Percentiles rank a stretch among this genome's conserved stretches.
Evolutionary conservation across 441 rosid genomes (phyloP).

Genomic region (Codiaeum variegatum): DNA sequence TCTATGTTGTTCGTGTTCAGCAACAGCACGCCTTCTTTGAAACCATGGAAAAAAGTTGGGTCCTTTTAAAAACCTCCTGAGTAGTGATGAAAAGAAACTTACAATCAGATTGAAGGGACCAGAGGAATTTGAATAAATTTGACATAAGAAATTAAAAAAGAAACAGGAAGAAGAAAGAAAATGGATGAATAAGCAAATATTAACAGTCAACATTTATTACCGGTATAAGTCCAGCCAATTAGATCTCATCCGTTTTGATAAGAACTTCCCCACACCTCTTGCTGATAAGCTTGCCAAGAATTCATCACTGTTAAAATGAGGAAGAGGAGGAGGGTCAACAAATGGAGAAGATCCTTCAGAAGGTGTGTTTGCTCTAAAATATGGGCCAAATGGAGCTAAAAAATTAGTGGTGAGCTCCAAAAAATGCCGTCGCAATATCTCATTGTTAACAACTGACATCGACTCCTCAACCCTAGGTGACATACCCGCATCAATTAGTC

Average conservation of each 20-base stretch:
- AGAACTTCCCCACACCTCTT: slow-evolving; percentile 91
- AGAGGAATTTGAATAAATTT: slow-evolving; percentile 12
- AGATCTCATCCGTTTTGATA: slow-evolving; percentile 89
- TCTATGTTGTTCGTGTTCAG: slow-evolving; percentile 82
- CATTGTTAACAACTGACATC: slow-evolving; percentile 97
- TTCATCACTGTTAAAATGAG: slow-evolving; percentile 56
- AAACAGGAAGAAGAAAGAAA: neutral
- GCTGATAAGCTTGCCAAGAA: slow-evolving; percentile 73
- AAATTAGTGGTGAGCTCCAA: slow-evolving; percentile 95
- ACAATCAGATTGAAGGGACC: neutral
- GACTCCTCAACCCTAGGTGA: slow-evolving; percentile 97
- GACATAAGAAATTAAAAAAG: slow-evolving; percentile 4
- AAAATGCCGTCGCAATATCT: slow-evolving; percentile 90
- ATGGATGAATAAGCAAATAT: neutral
- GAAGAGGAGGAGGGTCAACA: slow-evolving; percentile 82
- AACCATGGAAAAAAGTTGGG: slow-evolving; percentile 96
- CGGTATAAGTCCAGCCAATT: slow-evolving; percentile 96
- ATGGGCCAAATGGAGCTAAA: slow-evolving; percentile 97
- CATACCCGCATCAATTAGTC: slow-evolving; percentile 92
- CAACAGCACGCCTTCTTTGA: slow-evolving; percentile 70
- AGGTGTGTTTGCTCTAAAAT: slow-evolving; percentile 70
- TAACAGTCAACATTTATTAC: slow-evolving; percentile 37
- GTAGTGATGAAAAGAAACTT: slow-evolving; percentile 24
- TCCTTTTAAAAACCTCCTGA: slow-evolving; percentile 87
- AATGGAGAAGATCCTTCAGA: slow-evolving; percentile 89